Evolutionary conservation across 2,329 filamentous ascomycete species (phyloP), one percentile per base, ranked within the genome.

Genomic region (Canariomyces notabilis): DNA sequence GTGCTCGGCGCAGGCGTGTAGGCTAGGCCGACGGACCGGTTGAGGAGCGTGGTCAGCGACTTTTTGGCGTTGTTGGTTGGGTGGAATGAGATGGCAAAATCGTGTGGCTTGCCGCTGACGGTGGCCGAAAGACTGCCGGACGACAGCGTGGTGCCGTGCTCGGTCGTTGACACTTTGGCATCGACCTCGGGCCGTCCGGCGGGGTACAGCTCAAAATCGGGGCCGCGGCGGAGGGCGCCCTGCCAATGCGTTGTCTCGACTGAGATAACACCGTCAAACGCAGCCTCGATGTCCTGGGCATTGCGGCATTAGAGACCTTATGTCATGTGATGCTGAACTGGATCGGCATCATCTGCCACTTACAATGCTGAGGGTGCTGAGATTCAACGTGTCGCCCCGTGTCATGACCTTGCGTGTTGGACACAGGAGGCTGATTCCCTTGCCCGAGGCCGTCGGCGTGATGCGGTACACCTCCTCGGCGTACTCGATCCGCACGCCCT

Each of bases 401-500:
- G 66, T 68, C 31, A 66, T 64, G 46, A 82, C 76, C 57, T 77
- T 74, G 50, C 65, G 69, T 1, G 77, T 79, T 8, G 79, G 79
- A 52, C 78, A 82, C 1, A 82, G 64, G 14, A 82, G 67, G 19
- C 69, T 73, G 38, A 81, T 46, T 6, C 72, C 72, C 51, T 71
- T 73, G 5, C 69, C 68, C 42, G 68, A 49, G 2, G 46, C 21
- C 8, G 46, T 72, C 39, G 71, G 62, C 4, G 68, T 72, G 42
- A 76, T 66, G 7, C 72, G 70, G 58, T 80, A 75, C 14, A 85
- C 69, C 50, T 85, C 80, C 63, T 85, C 81, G 26, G 81, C 82
- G 55, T 84, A 84, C 58, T 83, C 78, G 20, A 81, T 71, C 40
- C 71, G 69, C 60, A 81, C 73, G 50, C 74, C 76, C 62, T 80